A percentile compares a stretch with the other conserved stretches of the same genome.
These are phyloP conservation scores for Phytophthora tentaculata DNA, from an alignment of 352 stramenopile genomes.

Conservation along the genomic window DNA sequence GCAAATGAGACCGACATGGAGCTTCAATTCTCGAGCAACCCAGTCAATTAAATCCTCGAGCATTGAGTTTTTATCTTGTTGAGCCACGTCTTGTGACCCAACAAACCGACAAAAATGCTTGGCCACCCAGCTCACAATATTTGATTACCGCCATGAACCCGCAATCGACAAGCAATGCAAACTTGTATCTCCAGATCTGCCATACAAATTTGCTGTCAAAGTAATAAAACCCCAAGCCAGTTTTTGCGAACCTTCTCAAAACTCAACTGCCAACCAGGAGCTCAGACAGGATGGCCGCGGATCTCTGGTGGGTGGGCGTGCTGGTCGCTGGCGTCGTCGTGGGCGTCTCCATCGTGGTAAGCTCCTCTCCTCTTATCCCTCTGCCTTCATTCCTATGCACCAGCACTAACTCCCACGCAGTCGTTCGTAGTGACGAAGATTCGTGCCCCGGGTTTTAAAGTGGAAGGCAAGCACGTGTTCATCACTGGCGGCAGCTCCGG, in stretches of 20 bases:
- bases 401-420: constrained; percentile 32
- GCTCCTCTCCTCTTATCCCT: constrained; percentile 4
- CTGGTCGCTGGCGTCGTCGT: constrained; percentile 50
- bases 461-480: constrained; percentile 85
- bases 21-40: no score
- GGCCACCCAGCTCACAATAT: neutral
- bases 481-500: constrained; percentile 77
- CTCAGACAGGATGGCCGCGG: constrained; percentile 32
- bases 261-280: constrained; percentile 5
- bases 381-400: neutral
- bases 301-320: constrained; percentile 58
- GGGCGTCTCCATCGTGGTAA: constrained; percentile 60
- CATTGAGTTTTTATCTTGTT: no score
- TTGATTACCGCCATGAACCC: constrained; percentile 1
- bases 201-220: neutral
- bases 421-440: constrained; percentile 73
- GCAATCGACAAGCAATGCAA: neutral
- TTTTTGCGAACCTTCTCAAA: constrained; percentile 2
- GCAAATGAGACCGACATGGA: no score
- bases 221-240: neutral
- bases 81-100: no score
- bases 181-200: constrained; percentile 1
- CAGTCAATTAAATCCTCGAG: no score
- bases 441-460: constrained; percentile 66
- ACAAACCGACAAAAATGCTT: no score